phyloP scores from a whole-genome alignment of 2,329 filamentous ascomycete genomes.

The Thermochaetoides dissita region DNA sequence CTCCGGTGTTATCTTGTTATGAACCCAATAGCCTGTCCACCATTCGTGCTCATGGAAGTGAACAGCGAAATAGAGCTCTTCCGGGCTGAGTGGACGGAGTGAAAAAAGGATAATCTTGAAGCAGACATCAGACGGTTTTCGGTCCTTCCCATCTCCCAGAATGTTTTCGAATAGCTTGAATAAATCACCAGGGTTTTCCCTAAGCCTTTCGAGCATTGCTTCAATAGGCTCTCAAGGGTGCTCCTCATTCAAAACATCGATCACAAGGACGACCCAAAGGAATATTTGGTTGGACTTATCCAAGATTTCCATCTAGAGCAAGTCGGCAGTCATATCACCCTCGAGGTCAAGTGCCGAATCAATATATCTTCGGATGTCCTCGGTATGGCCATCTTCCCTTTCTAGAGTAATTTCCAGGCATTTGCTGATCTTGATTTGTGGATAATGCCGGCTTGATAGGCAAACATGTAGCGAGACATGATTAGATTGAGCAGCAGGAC shows the following conservation, averaged over 20 bases:
- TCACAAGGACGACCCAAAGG: constrained; percentile 13
- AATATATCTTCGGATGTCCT: constrained; percentile 9
- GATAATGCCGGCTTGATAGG: constrained; percentile 10
- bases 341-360: constrained; percentile 4
- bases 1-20: neutral
- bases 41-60: too few species aligned
- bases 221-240: neutral
- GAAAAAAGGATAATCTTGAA: constrained; percentile 42
- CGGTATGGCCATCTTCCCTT: neutral
- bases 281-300: constrained; percentile 9
- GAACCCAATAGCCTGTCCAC: neutral
- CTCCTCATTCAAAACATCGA: constrained; percentile 7
- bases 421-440: constrained; percentile 6
- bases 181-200: constrained; percentile 4
- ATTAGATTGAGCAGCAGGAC: too few species aligned
- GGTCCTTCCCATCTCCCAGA: constrained; percentile 22
- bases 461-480: neutral
- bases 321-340: neutral
- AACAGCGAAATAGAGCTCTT: constrained; percentile 8
- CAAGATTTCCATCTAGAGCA: neutral
- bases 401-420: constrained; percentile 5
- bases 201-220: neutral
- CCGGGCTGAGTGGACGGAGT: constrained; percentile 23
- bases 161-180: constrained; percentile 35
- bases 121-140: constrained; percentile 22